Base-by-base conservation (phyloP, 2,329 filamentous ascomycete genomes). In the Botrytis sinoallii region DNA sequence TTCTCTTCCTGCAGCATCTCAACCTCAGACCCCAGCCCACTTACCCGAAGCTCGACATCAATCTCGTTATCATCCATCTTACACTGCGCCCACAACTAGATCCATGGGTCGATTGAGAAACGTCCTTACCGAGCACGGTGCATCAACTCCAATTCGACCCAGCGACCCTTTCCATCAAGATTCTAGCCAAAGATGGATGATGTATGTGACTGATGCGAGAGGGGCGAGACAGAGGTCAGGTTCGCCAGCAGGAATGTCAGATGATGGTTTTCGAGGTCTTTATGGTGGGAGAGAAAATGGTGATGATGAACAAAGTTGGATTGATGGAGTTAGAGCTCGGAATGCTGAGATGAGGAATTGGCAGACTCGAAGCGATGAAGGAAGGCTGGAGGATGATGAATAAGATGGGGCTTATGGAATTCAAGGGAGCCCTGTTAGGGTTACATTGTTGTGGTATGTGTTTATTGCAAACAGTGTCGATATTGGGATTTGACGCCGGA, bases 21-120 rank as follows among this genome's bases (percentile, higher is more conserved):
- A 87, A 75, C 85, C 86, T n/a, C 85, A 85, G 77, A 87, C 86
- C 18, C 85, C 86, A 35, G 81, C 82, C 63, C 83, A 86, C 72
- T 77, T 87, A n/a, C 85, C 86, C 1, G 86, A 86, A 78, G 82
- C 84, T 66, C 83, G 85, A 18, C 85, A 86, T 75, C 83, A 81
- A 69, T 85, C 85, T 71, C 83, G 83, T 46, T 80, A 85, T 48
- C 79, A 81, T 22, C 83, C 83, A 18, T 80, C 84, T 22, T 85
- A 84, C 76, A 87, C 86, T 20, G 85, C 83, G 18, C 85, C 86
- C 22, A 77, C 79, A 29, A 74, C 72, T 14, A 71, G 78, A 71
- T 72, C 71, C 57, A 67, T 71, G 69, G 69, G 42, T 48, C 69
- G 72, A 64, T 60, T 38, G 46, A 61, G 44, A 73, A 73, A 32